Base-by-base conservation (phyloP, 371 early-diverging fungal species). In the Syncephalastrum sp. region DNA sequence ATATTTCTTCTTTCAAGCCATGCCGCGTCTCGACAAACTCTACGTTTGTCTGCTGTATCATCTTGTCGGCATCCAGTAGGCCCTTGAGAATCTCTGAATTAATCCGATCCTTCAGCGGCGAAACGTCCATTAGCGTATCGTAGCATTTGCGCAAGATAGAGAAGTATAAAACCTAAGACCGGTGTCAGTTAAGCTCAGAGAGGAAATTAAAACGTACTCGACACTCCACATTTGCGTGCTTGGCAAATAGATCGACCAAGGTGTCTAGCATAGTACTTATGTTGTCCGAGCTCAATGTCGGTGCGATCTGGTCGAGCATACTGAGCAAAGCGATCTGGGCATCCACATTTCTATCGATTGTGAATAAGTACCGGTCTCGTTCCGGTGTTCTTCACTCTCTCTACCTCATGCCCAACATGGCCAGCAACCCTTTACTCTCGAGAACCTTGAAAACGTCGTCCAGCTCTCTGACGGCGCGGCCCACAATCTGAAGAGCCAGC, bases 31-130 rank as follows among this genome's bases (percentile, higher is more conserved):
- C 69, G 56, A 88, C 69, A 59, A 77, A 88, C 6, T 65, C 68
- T 5, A 72, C 63, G 12, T 85, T 64, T 6, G 72, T 76, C 13
- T 68, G 47, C 3, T 85, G 73, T 29, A 88, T 83, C 5, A 57
- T 65, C 16, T 78, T 74, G 47, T 71, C 70, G 0, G 73, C 50
- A 60, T 88, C 88, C 1, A 75, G 67, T 27, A 90, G 65, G 0
- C 90, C 91, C 8, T 68, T 67, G 10, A 89, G 59, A 7, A 88
- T 56, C 10, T 74, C 70, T 4, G 71, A 62, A 24, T 80, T 74
- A 19, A 87, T 50, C 0, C 67, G 54, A 1, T 65, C 52, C 24
- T 68, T 60, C 7, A 81, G 45, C 1, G 15, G 29, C 23, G 51
- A 21, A 42, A 12, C 41, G 27, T 59, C 25, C 25, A 45, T 38